Evolutionary conservation across 2,329 filamentous ascomycete species (phyloP), one percentile per base, ranked within the genome.

Genomic region (Colletotrichum paranaense): DNA sequence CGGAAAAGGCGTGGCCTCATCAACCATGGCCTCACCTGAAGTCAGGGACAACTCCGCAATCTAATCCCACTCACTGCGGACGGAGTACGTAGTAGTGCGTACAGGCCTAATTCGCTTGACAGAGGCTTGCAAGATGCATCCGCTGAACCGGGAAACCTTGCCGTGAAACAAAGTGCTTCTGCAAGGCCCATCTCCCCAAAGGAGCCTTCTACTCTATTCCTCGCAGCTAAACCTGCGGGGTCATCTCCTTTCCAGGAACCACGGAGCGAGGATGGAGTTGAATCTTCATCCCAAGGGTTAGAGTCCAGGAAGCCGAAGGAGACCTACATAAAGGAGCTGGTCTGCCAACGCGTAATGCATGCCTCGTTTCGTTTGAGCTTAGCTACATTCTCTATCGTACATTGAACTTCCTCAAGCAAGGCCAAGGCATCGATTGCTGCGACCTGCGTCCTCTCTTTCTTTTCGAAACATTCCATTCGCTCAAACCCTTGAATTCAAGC

Each of bases 381-480:
- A 57, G 46, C 62, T 71, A 60, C 71, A 71, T 73, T 73, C 71
- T 62, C 24, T 56, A 26, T 53, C 60, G 67, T 65, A 42, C 56
- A 62, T 60, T 66, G 62, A 69, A 69, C 53, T 60, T 73, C 35
- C 46, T 58, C 46, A 73, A 73, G 71, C 67, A 73, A 62, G 71
- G 71, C 67, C 71, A 66, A 73, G 71, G 71, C 71, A 73, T 73
- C 67, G 71, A 73, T 66, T 73, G 71, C 71, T 71, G 67, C 46
- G 56, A 66, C 71, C 62, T 73, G 71, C 71, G 62, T 73, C 71
- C 71, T 73, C 71, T 73, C 71, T 66, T 73, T 73, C 60, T 53
- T 57, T 73, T 58, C 53, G 56, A 32, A 19, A 59, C n/a, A 16
- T 67, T 57, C 52, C 67, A 71, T 73, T 73, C 67, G 56, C 70